Base-by-base conservation (phyloP, 2,329 filamentous ascomycete species). In the Pseudogymnoascus sp. region DNA sequence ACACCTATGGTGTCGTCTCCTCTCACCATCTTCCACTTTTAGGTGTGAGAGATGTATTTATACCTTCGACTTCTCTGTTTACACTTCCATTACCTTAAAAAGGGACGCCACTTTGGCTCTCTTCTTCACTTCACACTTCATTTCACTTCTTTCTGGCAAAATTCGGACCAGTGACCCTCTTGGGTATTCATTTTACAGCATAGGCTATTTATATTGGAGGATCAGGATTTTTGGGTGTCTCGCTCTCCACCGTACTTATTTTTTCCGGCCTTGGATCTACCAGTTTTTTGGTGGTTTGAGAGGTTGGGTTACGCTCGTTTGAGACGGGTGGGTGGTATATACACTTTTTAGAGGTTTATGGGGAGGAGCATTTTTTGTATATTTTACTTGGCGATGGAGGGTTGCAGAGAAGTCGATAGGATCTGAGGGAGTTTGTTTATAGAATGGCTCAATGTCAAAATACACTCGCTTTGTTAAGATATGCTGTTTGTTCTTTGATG, bases 101-200 rank as follows among this genome's bases (percentile, higher is more conserved):
- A 33, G 29, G 48, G 29, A 55, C 48, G 48, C 48, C 48, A 8
- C 27, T 10, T 55, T 33, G 29, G 9, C n/a, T n/a, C 17, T 29
- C 48, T 33, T 55, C 48, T 55, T 55, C 29, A 17, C n/a, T 33
- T 55, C 48, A 21, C 27, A 17, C n/a, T 33, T 55, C 48, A 21
- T n/a, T 55, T 55, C 48, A 17, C 48, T 55, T 55, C 48, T 33
- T 55, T 55, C 29, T 33, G 27, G 44, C 25, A n/a, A 8, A n/a
- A 5, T 55, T 31, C 27, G 48, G n/a, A 55, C 48, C 48, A 55
- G 48, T 33, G 48, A 33, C 48, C 48, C 48, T 55, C 33, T 55
- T 55, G 48, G 48, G 48, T 55, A 55, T 55, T 55, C 48, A 55
- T 55, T 51, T 55, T 55, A 55, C 48, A 55, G n/a, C 48, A 55